Evolutionary conservation across 1,284 basidiomycete species (phyloP).

Genomic region (Ustilago vetiveriae): DNA sequence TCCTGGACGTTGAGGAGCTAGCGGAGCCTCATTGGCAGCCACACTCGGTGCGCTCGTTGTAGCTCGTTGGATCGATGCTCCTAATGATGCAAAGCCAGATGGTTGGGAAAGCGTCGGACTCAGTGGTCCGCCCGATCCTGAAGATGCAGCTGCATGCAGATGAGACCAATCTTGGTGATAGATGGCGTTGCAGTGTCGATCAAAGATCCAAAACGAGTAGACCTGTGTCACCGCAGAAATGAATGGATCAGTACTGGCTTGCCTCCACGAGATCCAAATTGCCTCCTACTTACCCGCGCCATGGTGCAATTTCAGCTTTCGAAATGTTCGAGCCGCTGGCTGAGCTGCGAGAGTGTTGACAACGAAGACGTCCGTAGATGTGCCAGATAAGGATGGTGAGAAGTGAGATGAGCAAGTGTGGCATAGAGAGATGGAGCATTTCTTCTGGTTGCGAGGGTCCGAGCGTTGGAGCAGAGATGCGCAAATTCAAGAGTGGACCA

Average conservation of each 20-base stretch:
- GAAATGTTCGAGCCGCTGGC: neutral
- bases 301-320: too few species aligned
- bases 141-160: constrained; percentile 29
- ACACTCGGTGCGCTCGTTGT: constrained; percentile 18
- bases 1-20: constrained; percentile 24
- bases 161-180: constrained; percentile 66
- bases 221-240: constrained; percentile 26
- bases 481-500: neutral
- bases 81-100: constrained; percentile 47
- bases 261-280: neutral
- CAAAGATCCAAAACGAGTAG: constrained; percentile 66
- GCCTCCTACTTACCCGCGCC: constrained; percentile 18
- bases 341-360: too few species aligned
- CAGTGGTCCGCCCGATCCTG: constrained; percentile 10
- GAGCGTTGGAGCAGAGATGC: constrained; percentile 10
- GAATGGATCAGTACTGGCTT: neutral
- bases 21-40: constrained; percentile 7
- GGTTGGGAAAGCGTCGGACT: constrained; percentile 37
- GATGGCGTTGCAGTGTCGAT: constrained; percentile 62
- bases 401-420: too few species aligned
- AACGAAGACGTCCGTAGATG: too few species aligned
- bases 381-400: too few species aligned
- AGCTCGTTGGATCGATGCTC: constrained; percentile 54
- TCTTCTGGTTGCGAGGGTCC: constrained; percentile 1
- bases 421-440: too few species aligned